Conservation (phyloP, 306 rosid genomes). For the Acacia acuminata region DNA sequence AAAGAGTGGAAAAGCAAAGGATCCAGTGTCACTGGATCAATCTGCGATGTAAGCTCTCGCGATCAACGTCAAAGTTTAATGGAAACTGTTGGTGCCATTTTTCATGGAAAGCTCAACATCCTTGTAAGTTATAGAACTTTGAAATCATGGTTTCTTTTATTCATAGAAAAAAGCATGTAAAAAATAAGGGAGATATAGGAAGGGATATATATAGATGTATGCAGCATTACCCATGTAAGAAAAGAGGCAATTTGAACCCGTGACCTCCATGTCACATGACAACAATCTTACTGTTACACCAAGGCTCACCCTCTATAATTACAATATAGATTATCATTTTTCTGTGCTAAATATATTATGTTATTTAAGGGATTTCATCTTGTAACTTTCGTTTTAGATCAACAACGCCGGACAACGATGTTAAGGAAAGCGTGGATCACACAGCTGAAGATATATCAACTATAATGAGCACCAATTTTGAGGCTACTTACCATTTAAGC, state of each 20-base stretch:
- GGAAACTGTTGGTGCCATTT: neutral
- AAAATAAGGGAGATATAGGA: too few species aligned
- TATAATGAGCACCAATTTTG: neutral
- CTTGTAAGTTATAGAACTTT: slow-evolving; percentile 1
- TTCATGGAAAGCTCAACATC: slow-evolving; percentile 37
- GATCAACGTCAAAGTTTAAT: slow-evolving; percentile 27
- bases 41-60: neutral
- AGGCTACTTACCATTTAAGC: neutral
- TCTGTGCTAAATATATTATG: too few species aligned
- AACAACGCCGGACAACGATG: neutral
- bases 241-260: too few species aligned
- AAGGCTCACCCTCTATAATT: too few species aligned
- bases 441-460: neutral
- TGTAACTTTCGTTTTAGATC: neutral
- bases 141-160: too few species aligned
- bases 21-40: slow-evolving; percentile 26
- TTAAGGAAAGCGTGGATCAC: neutral
- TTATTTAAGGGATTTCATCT: too few species aligned
- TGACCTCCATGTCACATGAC: too few species aligned
- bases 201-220: too few species aligned
- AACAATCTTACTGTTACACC: too few species aligned
- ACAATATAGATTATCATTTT: neutral
- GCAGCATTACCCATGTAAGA: too few species aligned
- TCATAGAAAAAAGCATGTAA: too few species aligned
- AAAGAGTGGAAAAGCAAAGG: slow-evolving; percentile 34